Evolutionary conservation across 345 rosid species (phyloP), one percentile per base, ranked within the genome.

Genomic region (Linum lewisii): DNA sequence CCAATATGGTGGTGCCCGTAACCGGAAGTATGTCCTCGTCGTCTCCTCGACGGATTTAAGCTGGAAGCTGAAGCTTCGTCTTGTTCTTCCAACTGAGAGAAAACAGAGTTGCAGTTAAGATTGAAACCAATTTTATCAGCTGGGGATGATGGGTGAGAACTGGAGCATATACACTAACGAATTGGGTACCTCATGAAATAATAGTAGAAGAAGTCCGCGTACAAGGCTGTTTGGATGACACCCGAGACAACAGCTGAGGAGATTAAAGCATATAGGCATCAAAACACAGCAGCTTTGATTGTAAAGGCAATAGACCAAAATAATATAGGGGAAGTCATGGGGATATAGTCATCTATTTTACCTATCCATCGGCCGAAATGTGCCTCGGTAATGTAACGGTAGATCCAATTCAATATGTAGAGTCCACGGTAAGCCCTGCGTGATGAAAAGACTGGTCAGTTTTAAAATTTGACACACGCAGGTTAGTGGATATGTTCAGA

Each of bases 131-230:
- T 5, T 29, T 29, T 2, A 6, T 34, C 1, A 1, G 4, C 5
- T 22, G 24, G 19, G 51, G 22, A 54, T 45, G 21, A 25, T 52
- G 8, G 5, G 45, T 14, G 11, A 23, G 16, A 64, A 42, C 14
- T 16, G 2, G 47, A 11, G 18, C 11, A 42, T 11, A 42, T 11
- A 42, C 14, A 42, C 47, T 11, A 7, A 58, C n/a, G 15, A 24
- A 55, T 57, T 49, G 34, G 58, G 54, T 64, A 86, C 98, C 98
- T 91, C 24, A 84, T 51, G 73, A 88, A 88, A 71, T 91, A 91
- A 76, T 84, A 91, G 69, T 91, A 91, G 75, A 91, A 91, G 85
- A 91, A 91, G 72, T 91, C 96, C 0, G 88, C 96, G 36, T 91
- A 88, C 16, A 91, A 84, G 60, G 83, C 95, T 50, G 92, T 91